Percentiles rank a stretch among this genome's conserved stretches.
Evolutionary conservation across 352 stramenopile species (phyloP).

Genomic region (Halophytophthora batemanensis): DNA sequence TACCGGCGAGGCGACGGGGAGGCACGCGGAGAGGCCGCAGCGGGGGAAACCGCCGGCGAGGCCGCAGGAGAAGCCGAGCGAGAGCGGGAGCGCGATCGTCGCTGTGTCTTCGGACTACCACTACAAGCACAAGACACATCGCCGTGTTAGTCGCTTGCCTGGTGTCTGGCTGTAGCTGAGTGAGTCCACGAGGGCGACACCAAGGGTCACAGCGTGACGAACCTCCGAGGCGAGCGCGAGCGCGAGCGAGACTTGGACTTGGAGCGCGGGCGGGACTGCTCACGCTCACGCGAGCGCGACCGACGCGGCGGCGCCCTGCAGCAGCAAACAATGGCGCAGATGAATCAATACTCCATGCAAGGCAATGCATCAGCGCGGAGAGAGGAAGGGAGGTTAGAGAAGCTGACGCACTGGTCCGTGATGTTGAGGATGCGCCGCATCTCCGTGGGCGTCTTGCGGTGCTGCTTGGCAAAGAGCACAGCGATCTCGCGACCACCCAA

Average conservation of each 20-base stretch:
- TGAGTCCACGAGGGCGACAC: too few species aligned
- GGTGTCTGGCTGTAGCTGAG: too few species aligned
- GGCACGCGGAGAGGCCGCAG: conserved; percentile 6
- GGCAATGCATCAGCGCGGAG: too few species aligned
- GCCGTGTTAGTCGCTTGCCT: not conserved
- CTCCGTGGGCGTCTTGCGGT: conserved; percentile 72
- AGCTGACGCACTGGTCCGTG: conserved; percentile 17
- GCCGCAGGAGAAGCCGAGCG: too few species aligned
- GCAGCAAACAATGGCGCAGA: too few species aligned
- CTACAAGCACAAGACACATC: conserved; percentile 15
- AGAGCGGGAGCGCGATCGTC: not conserved
- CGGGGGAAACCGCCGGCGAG: conserved; percentile 8
- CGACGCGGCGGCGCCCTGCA: not conserved
- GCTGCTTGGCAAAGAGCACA: conserved; percentile 75
- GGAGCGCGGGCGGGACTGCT: conserved; percentile 2
- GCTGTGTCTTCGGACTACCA: conserved; percentile 16
- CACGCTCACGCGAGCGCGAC: not conserved
- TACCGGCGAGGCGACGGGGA: conserved; percentile 15
- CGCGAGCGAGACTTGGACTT: conserved; percentile 26
- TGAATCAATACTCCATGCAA: too few species aligned
- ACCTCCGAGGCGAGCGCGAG: conserved; percentile 20
- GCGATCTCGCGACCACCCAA: conserved; percentile 71
- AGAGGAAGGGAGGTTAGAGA: conserved; percentile 2
- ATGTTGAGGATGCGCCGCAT: conserved; percentile 49
- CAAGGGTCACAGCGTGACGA: too few species aligned